Percentiles rank a stretch among this genome's conserved stretches.
These are phyloP conservation scores for Naematelia aurantialba DNA, from an alignment of 768 basidiomycete species.

Conservation along the genomic window DNA sequence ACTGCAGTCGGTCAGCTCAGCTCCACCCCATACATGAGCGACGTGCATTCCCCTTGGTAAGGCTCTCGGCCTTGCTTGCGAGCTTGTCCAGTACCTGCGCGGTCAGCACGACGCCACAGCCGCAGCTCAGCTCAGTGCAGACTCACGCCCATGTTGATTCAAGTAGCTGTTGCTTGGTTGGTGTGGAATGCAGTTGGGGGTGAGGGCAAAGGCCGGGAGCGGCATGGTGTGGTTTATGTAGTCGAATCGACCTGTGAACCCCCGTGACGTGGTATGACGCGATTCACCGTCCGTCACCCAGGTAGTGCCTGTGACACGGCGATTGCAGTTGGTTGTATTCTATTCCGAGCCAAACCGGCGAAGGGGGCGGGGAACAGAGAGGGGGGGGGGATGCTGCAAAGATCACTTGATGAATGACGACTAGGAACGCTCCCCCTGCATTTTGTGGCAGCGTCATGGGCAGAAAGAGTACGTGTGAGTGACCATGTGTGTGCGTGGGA, in stretches of 20 bases:
- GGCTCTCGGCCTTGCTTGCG: constrained; percentile 2
- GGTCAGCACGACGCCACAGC: too few species aligned
- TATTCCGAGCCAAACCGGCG: too few species aligned
- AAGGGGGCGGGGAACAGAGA: too few species aligned
- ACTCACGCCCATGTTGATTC: constrained; percentile 10
- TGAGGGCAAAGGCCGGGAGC: not conserved
- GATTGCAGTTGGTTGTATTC: too few species aligned
- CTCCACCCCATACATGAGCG: not conserved
- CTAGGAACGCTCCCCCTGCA: too few species aligned
- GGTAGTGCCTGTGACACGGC: too few species aligned
- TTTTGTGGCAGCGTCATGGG: not conserved
- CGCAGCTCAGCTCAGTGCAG: not conserved
- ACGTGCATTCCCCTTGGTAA: not conserved
- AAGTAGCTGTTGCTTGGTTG: constrained; percentile 2
- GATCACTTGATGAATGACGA: not conserved
- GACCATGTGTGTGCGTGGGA: too few species aligned
- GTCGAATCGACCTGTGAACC: not conserved
- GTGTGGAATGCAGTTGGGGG: not conserved
- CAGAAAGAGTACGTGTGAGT: too few species aligned
- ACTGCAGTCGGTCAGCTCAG: not conserved
- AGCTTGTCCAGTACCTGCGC: constrained; percentile 9
- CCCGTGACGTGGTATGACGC: not conserved
- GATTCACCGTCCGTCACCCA: not conserved
- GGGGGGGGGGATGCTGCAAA: not conserved
- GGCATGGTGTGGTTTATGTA: not conserved